Conservation (phyloP, 257 asterid genomes). For the Galeopsis tetrahit region DNA sequence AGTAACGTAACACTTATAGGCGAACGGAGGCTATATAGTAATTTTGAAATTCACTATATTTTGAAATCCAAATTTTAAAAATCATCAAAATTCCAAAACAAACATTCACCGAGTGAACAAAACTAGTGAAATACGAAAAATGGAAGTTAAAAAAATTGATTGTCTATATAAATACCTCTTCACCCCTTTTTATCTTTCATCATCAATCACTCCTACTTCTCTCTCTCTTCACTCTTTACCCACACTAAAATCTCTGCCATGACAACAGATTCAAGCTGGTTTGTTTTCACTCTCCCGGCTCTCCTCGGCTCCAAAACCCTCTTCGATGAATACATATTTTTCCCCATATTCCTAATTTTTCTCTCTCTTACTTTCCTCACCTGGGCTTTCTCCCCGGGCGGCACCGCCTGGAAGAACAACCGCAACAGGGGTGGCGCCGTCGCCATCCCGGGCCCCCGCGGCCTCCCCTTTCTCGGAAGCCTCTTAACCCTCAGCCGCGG, state of each 20-base stretch:
- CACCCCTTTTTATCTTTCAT: background rate
- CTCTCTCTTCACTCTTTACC: background rate
- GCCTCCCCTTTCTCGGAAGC: conserved; percentile 58
- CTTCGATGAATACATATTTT: conserved; percentile 39
- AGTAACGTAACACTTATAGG: no score
- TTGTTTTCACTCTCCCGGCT: conserved; percentile 60
- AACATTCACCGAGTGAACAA: no score
- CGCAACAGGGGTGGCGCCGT: conserved; percentile 42
- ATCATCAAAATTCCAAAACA: no score
- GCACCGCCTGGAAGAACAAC: conserved; percentile 56
- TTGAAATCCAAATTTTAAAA: no score
- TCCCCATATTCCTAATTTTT: conserved; percentile 28
- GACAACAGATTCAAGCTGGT: conserved; percentile 53
- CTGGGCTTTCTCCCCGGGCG: conserved; percentile 55
- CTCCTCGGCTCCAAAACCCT: conserved; percentile 53
- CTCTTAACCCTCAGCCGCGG: conserved; percentile 52
- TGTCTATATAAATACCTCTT: background rate
- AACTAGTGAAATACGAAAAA: no score
- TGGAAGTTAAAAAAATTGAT: no score
- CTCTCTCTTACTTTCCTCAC: conserved; percentile 38
- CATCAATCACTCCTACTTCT: background rate
- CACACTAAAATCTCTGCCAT: conserved; percentile 25
- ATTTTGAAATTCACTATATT: no score
- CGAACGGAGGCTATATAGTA: no score
- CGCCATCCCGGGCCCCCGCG: conserved; percentile 66